Conservation (phyloP, 192 early-diverging fungal species). For the Jimgerdemannia lactiflua region DNA sequence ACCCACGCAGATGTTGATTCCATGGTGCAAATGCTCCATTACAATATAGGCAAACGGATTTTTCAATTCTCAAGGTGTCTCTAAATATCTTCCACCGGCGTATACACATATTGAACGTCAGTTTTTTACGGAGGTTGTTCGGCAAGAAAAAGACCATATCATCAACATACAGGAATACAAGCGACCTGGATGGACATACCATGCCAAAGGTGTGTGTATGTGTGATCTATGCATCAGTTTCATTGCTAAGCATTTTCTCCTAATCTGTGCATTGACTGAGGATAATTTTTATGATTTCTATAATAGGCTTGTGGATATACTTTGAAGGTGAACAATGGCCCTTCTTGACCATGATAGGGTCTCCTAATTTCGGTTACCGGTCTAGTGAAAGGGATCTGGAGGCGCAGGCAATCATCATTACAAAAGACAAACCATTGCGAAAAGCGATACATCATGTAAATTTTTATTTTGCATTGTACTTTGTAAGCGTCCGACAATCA, state of each 20-base stretch:
- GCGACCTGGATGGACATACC: slow-evolving; percentile 88
- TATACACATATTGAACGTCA: slow-evolving; percentile 84
- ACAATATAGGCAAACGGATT: slow-evolving; percentile 85
- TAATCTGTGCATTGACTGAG: background rate
- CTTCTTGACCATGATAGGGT: slow-evolving; percentile 82
- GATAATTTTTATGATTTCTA: slow-evolving; percentile 2
- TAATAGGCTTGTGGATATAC: slow-evolving; percentile 74
- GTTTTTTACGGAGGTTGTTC: slow-evolving; percentile 56
- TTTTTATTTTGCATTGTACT: background rate
- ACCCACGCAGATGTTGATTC: background rate
- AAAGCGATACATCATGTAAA: slow-evolving; percentile 53
- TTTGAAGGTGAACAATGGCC: slow-evolving; percentile 52
- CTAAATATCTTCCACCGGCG: slow-evolving; percentile 82
- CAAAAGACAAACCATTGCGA: slow-evolving; percentile 51
- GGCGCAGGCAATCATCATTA: slow-evolving; percentile 77
- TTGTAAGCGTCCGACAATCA: no score
- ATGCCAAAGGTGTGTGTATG: slow-evolving; percentile 78
- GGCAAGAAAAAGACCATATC: slow-evolving; percentile 33
- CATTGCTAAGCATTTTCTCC: background rate
- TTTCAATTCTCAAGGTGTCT: slow-evolving; percentile 79
- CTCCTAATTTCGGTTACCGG: slow-evolving; percentile 91
- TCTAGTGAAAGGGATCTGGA: slow-evolving; percentile 93
- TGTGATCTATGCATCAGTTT: background rate
- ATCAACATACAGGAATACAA: slow-evolving; percentile 79
- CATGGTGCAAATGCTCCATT: background rate